Evolutionary conservation across 164 flowering plant species (phyloP), one percentile per base, ranked within the genome.

Genomic region (Houttuynia cordata): DNA sequence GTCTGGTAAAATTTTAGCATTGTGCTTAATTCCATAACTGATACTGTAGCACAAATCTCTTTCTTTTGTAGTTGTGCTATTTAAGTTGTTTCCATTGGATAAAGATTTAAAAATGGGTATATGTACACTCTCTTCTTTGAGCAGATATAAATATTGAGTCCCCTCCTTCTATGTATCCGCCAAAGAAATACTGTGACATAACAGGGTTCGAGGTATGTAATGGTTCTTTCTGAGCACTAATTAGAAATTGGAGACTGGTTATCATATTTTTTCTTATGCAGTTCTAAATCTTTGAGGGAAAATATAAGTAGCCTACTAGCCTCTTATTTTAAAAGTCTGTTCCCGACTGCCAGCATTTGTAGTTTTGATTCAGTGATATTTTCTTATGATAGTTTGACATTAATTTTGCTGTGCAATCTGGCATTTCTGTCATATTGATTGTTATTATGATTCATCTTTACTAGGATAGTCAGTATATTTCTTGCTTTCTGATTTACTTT

Each of bases 101-200:
- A 52, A 18, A 52, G 12, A 54, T 54, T 17, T 30, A 23, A 54
- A 54, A 12, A 12, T 17, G 15, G 17, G 23, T 17, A 8, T 40
- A 54, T 52, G 23, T n/a, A 52, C 21, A 0, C 55, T 41, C 51
- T 24, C 58, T 19, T 66, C 64, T 19, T 58, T 68, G 47, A 64
- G 71, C 83, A 87, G 97, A 90, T 83, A 74, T 85, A 53, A 87
- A 81, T 63, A 87, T 87, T 53, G 95, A 83, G 70, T 72, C 97
- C 39, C 95, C 97, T 18, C 97, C 95, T 10, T 84, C 97, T 0
- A 78, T 83, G 77, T 83, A 76, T 74, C 95, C 97, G 0, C 62
- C 81, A 55, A 87, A 78, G 78, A 83, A 76, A 71, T 83, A 83
- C 20, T 90, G 97, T 60, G 97, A 90, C 66, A 78, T 87, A 51